These are phyloP conservation scores for Nemania abortiva DNA, from an alignment of 2,329 filamentous ascomycete genomes.

Conservation along the genomic window DNA sequence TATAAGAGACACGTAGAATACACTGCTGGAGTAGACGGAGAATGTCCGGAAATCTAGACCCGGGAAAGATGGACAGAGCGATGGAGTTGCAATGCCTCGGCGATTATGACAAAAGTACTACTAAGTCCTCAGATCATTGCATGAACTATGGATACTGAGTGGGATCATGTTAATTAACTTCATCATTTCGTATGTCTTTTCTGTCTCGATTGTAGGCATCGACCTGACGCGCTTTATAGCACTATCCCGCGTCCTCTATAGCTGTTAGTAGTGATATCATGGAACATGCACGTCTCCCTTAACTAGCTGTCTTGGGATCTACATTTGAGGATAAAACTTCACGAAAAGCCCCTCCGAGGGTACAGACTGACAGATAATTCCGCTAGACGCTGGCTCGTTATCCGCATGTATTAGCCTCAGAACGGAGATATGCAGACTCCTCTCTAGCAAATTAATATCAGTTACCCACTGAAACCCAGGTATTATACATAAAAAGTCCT, in stretches of 20 bases:
- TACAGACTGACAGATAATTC: neutral
- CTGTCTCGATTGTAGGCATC: neutral
- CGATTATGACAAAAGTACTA: neutral
- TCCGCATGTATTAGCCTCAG: slow-evolving; percentile 20
- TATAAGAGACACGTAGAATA: neutral
- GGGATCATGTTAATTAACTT: neutral
- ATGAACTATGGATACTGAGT: neutral
- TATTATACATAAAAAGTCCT: slow-evolving; percentile 39
- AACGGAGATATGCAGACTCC: slow-evolving; percentile 11
- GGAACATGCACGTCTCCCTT: too few relatives aligned
- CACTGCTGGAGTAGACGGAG: slow-evolving; percentile 17
- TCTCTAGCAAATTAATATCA: slow-evolving; percentile 29
- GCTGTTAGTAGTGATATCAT: too few relatives aligned
- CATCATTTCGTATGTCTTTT: neutral
- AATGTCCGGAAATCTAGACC: slow-evolving; percentile 20
- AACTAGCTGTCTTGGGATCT: neutral
- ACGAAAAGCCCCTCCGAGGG: neutral
- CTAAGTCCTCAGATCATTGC: neutral
- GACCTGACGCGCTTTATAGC: neutral
- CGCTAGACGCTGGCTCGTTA: neutral
- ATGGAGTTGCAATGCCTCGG: neutral
- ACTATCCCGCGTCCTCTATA: too few relatives aligned
- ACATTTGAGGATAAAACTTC: neutral
- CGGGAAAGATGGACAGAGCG: too few relatives aligned
- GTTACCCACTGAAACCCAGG: slow-evolving; percentile 32